These are phyloP conservation scores for Serendipita sp. DNA, from an alignment of 768 basidiomycete genomes.

Conservation along the genomic window DNA sequence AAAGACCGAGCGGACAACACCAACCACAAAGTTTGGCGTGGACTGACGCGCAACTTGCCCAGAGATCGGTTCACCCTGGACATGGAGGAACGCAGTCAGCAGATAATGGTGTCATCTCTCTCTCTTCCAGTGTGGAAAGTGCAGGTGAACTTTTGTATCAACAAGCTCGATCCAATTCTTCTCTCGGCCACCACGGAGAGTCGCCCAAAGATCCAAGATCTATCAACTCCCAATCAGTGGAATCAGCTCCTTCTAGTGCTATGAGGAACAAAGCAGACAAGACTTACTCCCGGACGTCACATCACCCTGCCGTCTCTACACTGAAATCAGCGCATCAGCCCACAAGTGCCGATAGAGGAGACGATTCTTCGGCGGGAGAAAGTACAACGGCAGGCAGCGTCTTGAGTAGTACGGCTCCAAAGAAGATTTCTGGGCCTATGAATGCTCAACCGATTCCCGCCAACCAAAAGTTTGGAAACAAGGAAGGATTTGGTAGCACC, in stretches of 20 bases:
- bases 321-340: slow-evolving; percentile 18
- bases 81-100: not conserved
- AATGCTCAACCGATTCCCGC: slow-evolving; percentile 71
- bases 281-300: slow-evolving; percentile 40
- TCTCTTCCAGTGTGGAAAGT: not conserved
- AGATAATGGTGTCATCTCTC: not conserved
- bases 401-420: slow-evolving; percentile 4
- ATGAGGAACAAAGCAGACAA: not conserved
- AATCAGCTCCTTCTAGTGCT: not conserved
- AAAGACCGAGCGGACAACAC: not conserved
- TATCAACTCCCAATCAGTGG: not conserved
- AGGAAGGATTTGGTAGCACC: slow-evolving; percentile 32
- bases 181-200: not conserved
- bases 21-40: not conserved
- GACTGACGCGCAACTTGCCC: slow-evolving; percentile 2
- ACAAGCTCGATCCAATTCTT: not conserved
- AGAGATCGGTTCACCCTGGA: not conserved
- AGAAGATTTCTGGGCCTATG: slow-evolving; percentile 78
- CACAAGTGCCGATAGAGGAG: not conserved
- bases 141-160: not conserved
- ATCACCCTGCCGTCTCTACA: slow-evolving; percentile 39
- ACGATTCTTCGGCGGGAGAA: slow-evolving; percentile 3
- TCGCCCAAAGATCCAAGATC: not conserved
- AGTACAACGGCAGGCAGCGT: not conserved
- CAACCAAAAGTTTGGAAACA: slow-evolving; percentile 80